Percentiles rank a stretch among this genome's conserved stretches.
These are phyloP conservation scores for Tardiomyces blankii DNA, from an alignment of 1,139 yeast genomes.

Conservation along the genomic window DNA sequence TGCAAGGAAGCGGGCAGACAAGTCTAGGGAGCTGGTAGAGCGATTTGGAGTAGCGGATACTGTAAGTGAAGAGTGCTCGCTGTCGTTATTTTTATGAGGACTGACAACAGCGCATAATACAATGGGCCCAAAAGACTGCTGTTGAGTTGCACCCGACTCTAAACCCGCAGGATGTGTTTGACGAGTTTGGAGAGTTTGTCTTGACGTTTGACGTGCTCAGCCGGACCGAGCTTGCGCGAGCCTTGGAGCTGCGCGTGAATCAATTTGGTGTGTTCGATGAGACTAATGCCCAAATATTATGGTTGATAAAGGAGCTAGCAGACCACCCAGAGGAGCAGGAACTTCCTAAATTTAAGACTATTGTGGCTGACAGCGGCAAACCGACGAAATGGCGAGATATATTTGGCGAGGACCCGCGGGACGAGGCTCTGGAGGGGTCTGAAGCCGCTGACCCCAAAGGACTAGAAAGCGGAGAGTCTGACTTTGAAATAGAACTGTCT, in stretches of 20 bases:
- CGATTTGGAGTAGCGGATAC: too few species aligned
- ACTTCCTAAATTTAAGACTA: not conserved
- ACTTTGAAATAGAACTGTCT: too few species aligned
- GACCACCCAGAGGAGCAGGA: not conserved
- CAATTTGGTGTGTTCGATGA: conserved; percentile 5
- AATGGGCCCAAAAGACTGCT: conserved; percentile 1
- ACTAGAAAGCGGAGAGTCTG: too few species aligned
- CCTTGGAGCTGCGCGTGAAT: conserved; percentile 11
- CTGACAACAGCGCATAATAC: not conserved
- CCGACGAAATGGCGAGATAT: not conserved
- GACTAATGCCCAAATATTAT: conserved; percentile 8
- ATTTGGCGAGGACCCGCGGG: not conserved
- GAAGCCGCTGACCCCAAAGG: too few species aligned
- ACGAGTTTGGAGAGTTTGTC: conserved; percentile 10
- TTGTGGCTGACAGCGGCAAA: not conserved
- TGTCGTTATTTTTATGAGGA: not conserved
- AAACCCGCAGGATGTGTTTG: conserved; percentile 3
- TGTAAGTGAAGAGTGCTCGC: not conserved
- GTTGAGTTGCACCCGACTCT: conserved; percentile 1
- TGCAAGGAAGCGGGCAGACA: too few species aligned
- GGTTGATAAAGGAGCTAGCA: conserved; percentile 6
- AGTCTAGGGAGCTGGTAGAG: too few species aligned
- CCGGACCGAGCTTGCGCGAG: conserved; percentile 14
- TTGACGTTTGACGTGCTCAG: conserved; percentile 16
- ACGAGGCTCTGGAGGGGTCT: too few species aligned